Evolutionary conservation across 2,329 filamentous ascomycete genomes (phyloP), one percentile per base, ranked within the genome.

Genomic region (Mycocentrospora acerina): DNA sequence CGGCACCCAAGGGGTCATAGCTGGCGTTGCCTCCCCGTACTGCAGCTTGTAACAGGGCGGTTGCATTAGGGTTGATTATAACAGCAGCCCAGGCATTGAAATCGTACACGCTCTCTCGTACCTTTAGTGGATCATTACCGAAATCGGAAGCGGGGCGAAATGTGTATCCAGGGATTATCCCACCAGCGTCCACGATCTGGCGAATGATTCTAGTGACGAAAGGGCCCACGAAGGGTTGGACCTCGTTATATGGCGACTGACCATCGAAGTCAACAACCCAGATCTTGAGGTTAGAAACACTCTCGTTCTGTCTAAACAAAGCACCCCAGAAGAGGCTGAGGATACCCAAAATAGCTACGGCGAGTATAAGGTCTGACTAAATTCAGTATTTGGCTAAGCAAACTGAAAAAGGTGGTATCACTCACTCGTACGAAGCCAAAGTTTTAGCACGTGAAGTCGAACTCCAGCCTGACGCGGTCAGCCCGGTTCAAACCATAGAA

Each of bases 231-330:
- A 83, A 52, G 0, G 80, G 68, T n/a, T n/a, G n/a, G n/a, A n/a
- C n/a, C 12, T 42, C 34, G 37, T 62, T 46, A 42, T 79, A 81
- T 1, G 79, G 79, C 2, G 74, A 67, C 17, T 55, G 43, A 4
- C 74, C 75, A 56, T 86, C 82, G 44, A 85, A 83, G 59, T 84
- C 80, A 24, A 85, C 81, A 1, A 84, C 74, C 45, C 76, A 74
- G 10, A 85, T 70, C 5, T 68, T 71, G 7, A 85, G 60, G 0
- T 66, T 62, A 10, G 37, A 34, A 8, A 55, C 40, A 7, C 49
- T 45, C 2, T 51, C 40, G 15, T 49, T 50, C 29, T 60, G 52
- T 12, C 46, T 42, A 29, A 61, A 59, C n/a, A 62, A 37, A 8
- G 53, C 59, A 17, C 58, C 59, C 59, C 58, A 63, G 35, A 58